These are phyloP conservation scores for Pontederia paniculata DNA, from an alignment of 176 grass and related monocot genomes.

Conservation along the genomic window DNA sequence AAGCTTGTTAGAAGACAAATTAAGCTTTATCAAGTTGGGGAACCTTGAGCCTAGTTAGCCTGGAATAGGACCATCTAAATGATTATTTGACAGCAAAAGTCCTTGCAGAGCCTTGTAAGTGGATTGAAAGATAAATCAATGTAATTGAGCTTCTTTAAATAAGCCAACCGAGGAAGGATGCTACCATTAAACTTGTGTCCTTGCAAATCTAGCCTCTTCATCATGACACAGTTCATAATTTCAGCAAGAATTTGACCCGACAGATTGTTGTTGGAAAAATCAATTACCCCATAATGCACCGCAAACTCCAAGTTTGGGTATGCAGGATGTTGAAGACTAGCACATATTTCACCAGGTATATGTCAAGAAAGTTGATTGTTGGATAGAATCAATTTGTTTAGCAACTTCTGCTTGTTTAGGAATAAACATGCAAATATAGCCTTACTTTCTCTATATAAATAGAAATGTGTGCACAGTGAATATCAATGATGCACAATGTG, in stretches of 20 bases:
- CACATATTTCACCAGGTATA: slow-evolving; percentile 63
- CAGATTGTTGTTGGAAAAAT: slow-evolving; percentile 77
- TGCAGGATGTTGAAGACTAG: slow-evolving; percentile 45
- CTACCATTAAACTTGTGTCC: slow-evolving; percentile 64
- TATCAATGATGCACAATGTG: too few relatives aligned
- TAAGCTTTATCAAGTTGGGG: slow-evolving; percentile 55
- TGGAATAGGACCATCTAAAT: slow-evolving; percentile 58
- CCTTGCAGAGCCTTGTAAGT: slow-evolving; percentile 61
- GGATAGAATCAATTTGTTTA: slow-evolving; percentile 79
- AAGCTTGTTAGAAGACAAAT: slow-evolving; percentile 70
- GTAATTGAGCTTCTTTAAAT: slow-evolving; percentile 51
- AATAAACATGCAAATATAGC: too few relatives aligned
- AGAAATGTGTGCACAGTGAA: too few relatives aligned
- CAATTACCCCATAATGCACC: slow-evolving; percentile 79
- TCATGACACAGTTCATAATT: slow-evolving; percentile 50
- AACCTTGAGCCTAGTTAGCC: slow-evolving; percentile 42
- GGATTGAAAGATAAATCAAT: slow-evolving; percentile 70
- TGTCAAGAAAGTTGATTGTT: slow-evolving; percentile 57
- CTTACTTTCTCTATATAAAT: too few relatives aligned
- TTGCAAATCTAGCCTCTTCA: slow-evolving; percentile 58
- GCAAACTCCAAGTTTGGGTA: slow-evolving; percentile 77
- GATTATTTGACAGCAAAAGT: slow-evolving; percentile 71
- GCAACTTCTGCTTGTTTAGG: slow-evolving; percentile 59
- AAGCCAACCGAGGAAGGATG: slow-evolving; percentile 56
- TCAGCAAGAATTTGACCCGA: slow-evolving; percentile 50